These are phyloP conservation scores for Royoungia palumana DNA, from an alignment of 768 basidiomycete genomes.

Conservation along the genomic window DNA sequence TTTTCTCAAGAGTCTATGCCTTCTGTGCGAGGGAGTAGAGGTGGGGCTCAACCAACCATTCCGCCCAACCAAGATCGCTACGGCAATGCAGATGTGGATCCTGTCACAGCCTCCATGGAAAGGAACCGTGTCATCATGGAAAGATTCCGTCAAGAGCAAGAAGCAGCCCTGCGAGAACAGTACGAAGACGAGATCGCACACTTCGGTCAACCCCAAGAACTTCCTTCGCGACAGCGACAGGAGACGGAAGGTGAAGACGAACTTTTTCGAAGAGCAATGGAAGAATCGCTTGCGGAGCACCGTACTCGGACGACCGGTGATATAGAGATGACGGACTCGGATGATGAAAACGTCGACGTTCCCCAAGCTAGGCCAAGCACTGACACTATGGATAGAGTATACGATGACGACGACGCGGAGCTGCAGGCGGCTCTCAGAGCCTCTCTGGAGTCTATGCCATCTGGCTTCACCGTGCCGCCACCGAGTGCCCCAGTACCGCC, in stretches of 20 bases:
- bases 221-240: conserved; percentile 1
- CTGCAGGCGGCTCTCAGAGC: conserved; percentile 86
- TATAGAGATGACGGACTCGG: conserved; percentile 15
- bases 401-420: conserved; percentile 86
- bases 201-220: conserved; percentile 17
- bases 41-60: conserved; percentile 12
- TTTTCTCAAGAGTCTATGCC: conserved; percentile 11
- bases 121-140: conserved; percentile 58
- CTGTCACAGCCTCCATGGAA: conserved; percentile 64
- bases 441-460: conserved; percentile 65
- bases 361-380: background rate
- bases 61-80: conserved; percentile 32
- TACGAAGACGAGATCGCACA: conserved; percentile 42
- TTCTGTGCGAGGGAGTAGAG: conserved; percentile 15
- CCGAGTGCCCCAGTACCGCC: conserved; percentile 9
- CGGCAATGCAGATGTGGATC: conserved; percentile 41
- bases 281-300: conserved; percentile 21
- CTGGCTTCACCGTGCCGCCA: conserved; percentile 46
- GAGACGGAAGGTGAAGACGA: conserved; percentile 51
- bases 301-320: conserved; percentile 21
- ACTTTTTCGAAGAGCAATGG: conserved; percentile 45
- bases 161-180: conserved; percentile 59
- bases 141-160: conserved; percentile 63
- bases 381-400: conserved; percentile 41
- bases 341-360: conserved; percentile 18